Conservation (phyloP, 768 basidiomycete species). For the Neoboletus brunneissimus region DNA sequence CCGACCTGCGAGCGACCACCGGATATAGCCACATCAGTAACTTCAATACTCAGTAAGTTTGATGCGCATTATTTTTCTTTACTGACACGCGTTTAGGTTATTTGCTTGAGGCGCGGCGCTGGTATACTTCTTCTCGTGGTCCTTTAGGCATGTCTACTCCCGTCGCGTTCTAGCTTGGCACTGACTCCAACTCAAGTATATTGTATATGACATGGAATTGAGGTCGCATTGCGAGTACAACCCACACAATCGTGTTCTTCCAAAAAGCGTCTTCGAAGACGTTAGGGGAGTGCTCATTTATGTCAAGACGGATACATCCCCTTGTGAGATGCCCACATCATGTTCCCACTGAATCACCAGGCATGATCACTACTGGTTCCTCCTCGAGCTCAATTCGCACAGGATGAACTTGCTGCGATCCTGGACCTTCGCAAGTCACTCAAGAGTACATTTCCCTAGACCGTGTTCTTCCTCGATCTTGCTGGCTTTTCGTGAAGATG, state of each 20-base stretch:
- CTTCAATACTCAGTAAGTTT: too few relatives aligned
- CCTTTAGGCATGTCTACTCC: neutral
- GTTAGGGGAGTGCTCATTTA: neutral
- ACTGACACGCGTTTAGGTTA: slow-evolving; percentile 10
- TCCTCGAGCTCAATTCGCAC: neutral
- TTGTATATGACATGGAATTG: neutral
- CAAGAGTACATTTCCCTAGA: neutral
- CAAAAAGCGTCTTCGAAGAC: neutral
- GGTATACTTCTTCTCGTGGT: slow-evolving; percentile 1
- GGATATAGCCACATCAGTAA: slow-evolving; percentile 11
- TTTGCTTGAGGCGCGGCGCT: slow-evolving; percentile 12
- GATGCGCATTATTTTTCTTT: neutral
- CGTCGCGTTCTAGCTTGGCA: neutral
- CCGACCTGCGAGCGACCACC: slow-evolving; percentile 4
- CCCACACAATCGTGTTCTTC: neutral
- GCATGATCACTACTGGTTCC: neutral
- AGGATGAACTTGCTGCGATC: neutral
- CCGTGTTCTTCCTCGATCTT: neutral
- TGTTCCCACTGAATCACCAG: neutral
- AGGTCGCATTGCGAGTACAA: neutral
- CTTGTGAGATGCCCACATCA: neutral
- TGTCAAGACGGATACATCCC: neutral
- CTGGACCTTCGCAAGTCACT: neutral
- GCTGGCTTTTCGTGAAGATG: neutral
- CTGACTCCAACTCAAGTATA: neutral